Base-by-base conservation (phyloP, 257 asterid species). In the Penstemon davidsonii region DNA sequence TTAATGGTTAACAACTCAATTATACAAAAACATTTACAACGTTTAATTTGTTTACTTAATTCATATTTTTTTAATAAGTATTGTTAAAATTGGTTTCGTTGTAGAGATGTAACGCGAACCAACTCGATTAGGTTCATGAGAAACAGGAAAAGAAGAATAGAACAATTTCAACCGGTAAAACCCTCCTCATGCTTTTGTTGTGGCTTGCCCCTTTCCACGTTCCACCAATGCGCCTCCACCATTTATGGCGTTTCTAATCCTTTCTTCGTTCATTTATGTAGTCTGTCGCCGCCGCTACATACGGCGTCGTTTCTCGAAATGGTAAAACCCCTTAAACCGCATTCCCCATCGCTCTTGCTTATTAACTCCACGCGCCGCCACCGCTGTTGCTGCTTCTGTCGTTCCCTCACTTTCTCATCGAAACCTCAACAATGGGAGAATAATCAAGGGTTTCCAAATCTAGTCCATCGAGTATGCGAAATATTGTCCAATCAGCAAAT, bases 291-390 rank as follows among this genome's bases (percentile, higher is more conserved):
- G 75, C 39, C 62, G 13, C 72, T 74, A 45, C 76, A 42, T 53
- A 15, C 79, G 69, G 73, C 76, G 45, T 46, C 75, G 37, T 68
- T 67, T 59, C 81, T 59, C 77, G 87, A 84, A 72, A 88, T 88
- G 96, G 76, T 90, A 75, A 90, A 78, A 73, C 78, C 84, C 73
- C 87, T 83, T 41, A 80, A 79, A 68, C 80, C 78, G 80, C 81
- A 75, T 38, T 71, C 69, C 60, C 66, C 74, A 7, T 44, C 43
- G 71, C 77, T 76, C 42, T 19, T 61, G 56, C 77, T 53, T 19
- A n/a, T 12, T 7, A n/a, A 41, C 65, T 8, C 65, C 12, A 62
- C 38, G 3, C 46, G 64, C 54, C 57, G 41, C 55, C 12, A 15
- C 12, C 73, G 10, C 53, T 46, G 15, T 6, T 66, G 62, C 73